Conservation (phyloP, 495 filamentous ascomycete species). For the Aspergillus sclerotioniger region DNA sequence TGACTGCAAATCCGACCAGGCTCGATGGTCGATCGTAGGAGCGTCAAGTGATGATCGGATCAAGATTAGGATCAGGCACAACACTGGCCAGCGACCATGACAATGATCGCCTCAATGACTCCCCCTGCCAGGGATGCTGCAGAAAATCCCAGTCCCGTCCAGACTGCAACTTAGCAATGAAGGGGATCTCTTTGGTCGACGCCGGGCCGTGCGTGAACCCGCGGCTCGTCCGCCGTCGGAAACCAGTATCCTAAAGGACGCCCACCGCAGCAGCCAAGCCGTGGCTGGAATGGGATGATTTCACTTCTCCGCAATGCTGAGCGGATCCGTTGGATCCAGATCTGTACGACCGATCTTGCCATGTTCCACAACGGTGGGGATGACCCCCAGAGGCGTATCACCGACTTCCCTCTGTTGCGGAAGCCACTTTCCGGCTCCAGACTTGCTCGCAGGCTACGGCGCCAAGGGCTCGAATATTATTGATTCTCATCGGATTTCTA, state of each 20-base stretch:
- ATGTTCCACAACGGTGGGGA: constrained; percentile 12
- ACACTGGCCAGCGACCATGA: neutral
- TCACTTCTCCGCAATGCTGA: constrained; percentile 1
- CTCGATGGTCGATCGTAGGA: neutral
- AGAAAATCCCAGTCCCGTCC: neutral
- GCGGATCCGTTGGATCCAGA: constrained; percentile 12
- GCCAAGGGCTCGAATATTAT: neutral
- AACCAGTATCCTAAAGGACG: constrained; percentile 32
- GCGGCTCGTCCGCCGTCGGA: constrained; percentile 20
- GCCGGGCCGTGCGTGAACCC: neutral
- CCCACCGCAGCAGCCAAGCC: constrained; percentile 8
- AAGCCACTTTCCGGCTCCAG: constrained; percentile 29
- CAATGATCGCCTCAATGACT: neutral
- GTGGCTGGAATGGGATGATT: neutral
- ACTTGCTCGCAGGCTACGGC: constrained; percentile 10
- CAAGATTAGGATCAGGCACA: neutral
- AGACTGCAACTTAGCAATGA: neutral
- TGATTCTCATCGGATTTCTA: constrained; percentile 7
- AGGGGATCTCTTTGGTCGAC: constrained; percentile 1
- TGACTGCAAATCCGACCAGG: neutral
- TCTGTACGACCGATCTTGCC: constrained; percentile 4
- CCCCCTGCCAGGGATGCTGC: neutral
- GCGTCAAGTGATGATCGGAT: neutral
- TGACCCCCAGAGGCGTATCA: constrained; percentile 11
- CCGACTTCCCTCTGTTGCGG: constrained; percentile 13